Conservation (phyloP, 805 yeast genomes). For the Wickerhamiella kazuoi region DNA sequence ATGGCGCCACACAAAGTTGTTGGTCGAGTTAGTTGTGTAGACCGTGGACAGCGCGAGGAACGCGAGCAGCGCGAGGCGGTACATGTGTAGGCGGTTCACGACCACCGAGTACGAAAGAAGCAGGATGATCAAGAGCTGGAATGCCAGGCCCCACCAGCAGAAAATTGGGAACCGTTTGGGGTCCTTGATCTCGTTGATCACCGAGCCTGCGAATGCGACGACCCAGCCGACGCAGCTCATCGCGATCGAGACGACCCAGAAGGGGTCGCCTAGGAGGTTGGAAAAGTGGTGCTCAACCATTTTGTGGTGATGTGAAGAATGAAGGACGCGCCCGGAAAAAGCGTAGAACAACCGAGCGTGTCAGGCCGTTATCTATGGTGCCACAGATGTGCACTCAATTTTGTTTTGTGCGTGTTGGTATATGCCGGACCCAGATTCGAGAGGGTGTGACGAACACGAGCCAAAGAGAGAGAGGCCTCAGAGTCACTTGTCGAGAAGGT, state of each 20-base stretch:
- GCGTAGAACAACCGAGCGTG: too few species aligned
- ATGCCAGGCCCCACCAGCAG: constrained; percentile 94
- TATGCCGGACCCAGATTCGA: too few species aligned
- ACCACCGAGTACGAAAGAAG: constrained; percentile 36
- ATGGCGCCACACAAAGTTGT: constrained; percentile 52
- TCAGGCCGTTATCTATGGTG: too few species aligned
- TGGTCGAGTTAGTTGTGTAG: constrained; percentile 71
- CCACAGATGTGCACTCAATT: too few species aligned
- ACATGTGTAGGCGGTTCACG: constrained; percentile 47
- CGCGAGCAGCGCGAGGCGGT: constrained; percentile 37
- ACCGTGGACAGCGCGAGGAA: constrained; percentile 54
- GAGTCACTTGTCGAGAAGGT: too few species aligned
- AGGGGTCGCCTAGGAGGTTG: constrained; percentile 64
- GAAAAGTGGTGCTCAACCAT: constrained; percentile 3
- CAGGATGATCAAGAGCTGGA: constrained; percentile 44
- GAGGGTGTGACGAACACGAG: too few species aligned
- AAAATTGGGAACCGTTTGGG: constrained; percentile 48
- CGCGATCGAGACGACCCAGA: constrained; percentile 65
- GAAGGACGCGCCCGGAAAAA: too few species aligned
- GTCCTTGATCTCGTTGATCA: constrained; percentile 29
- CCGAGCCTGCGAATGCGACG: constrained; percentile 74
- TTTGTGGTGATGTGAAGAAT: too few species aligned
- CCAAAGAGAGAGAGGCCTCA: too few species aligned
- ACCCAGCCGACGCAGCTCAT: constrained; percentile 69
- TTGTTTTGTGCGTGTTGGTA: too few species aligned